Conservation (phyloP, 169 alveolate genomes). For the Amoebophrya sp. region DNA sequence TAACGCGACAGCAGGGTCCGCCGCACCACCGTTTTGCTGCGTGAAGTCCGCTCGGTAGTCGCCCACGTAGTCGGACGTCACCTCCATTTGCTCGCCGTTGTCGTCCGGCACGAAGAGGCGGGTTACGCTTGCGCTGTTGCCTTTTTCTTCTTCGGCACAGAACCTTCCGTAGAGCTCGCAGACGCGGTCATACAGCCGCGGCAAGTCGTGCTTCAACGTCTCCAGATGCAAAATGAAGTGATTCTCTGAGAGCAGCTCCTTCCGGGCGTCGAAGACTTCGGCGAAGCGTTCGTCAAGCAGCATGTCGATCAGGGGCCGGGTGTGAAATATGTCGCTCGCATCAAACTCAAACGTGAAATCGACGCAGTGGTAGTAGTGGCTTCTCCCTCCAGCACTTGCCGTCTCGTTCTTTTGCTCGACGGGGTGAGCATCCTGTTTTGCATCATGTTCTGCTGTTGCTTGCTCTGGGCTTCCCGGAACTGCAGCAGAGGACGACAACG, state of each 20-base stretch:
- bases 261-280: too few species aligned
- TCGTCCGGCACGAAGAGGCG: not conserved
- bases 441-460: too few species aligned
- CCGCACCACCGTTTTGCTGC: too few species aligned
- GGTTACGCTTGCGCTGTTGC: too few species aligned
- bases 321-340: not conserved
- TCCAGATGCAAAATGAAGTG: not conserved
- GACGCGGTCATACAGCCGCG: not conserved
- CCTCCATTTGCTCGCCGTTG: not conserved
- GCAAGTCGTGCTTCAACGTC: not conserved
- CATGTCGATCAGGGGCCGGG: not conserved
- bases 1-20: too few species aligned
- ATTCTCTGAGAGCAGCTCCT: too few species aligned
- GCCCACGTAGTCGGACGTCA: not conserved
- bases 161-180: not conserved
- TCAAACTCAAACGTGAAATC: not conserved
- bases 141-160: not conserved
- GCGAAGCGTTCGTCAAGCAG: not conserved
- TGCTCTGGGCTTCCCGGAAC: too few species aligned
- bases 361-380: not conserved
- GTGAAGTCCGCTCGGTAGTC: not conserved
- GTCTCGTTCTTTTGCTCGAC: too few species aligned
- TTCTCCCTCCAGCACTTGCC: too few species aligned
- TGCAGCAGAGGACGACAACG: too few species aligned
- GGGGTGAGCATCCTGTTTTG: too few species aligned